Evolutionary conservation across 768 basidiomycete genomes (phyloP).

Genomic region (Candolleomyces eurysporus): DNA sequence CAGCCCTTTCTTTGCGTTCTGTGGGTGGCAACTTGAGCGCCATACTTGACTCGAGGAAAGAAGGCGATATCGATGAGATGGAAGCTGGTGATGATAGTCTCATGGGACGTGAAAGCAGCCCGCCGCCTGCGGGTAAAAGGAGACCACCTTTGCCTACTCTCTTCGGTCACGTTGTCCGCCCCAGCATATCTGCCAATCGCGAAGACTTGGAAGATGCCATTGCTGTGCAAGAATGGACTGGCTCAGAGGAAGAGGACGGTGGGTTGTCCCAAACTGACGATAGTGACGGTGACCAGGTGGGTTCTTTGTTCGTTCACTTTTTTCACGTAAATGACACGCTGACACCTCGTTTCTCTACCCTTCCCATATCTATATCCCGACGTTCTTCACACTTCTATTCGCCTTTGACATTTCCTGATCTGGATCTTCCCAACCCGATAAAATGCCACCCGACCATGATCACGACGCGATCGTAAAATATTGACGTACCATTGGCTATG

Average conservation of each 20-base stretch:
- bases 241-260: conserved; percentile 65
- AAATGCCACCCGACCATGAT: neutral
- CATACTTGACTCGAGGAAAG: conserved; percentile 23
- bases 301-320: conserved; percentile 23
- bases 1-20: conserved; percentile 63
- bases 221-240: conserved; percentile 77
- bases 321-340: conserved; percentile 7
- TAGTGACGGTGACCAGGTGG: conserved; percentile 64
- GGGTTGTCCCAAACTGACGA: conserved; percentile 34
- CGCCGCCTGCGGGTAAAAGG: neutral
- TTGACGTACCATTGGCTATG: neutral
- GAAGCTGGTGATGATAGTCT: conserved; percentile 41
- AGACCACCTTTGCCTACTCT: conserved; percentile 8
- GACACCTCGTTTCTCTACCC: neutral
- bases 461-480: neutral
- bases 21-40: conserved; percentile 52
- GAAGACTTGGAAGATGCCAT: conserved; percentile 33
- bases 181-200: conserved; percentile 9
- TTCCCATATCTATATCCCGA: neutral
- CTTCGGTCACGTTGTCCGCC: conserved; percentile 1
- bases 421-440: neutral
- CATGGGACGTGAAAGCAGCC: conserved; percentile 5
- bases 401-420: neutral
- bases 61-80: conserved; percentile 26
- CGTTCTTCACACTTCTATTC: neutral